Base-by-base conservation (phyloP, 2,329 filamentous ascomycete species). In the Massarina eburnea region DNA sequence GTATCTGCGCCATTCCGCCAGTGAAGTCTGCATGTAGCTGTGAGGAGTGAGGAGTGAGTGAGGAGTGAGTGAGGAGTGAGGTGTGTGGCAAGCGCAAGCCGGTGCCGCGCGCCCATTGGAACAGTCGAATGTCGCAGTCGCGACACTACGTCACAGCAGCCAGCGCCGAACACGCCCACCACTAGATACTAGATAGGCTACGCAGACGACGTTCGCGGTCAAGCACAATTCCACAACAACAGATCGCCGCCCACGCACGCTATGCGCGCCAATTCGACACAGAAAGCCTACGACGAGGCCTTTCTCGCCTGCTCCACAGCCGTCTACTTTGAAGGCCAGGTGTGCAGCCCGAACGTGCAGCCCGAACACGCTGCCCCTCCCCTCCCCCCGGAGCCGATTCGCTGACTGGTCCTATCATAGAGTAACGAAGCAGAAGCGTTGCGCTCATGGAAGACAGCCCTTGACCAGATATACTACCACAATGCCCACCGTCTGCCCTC, bases 231-330 rank as follows among this genome's bases (percentile, higher is more conserved):
- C 6, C 27, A 7, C 6, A 14, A 30, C 27, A 14, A 14, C 27
- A 30, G 4, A 30, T 8, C n/a, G 32, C n/a, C n/a, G 32, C 32
- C 15, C 14, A 15, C 20, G 42, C 40, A 32, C 21, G 39, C 29
- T 15, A 80, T 80, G 74, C 76, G 78, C 65, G 75, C 76, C 69
- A 84, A 83, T 66, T 84, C 84, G 52, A 83, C 96, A 71, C 92
- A 97, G 75, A 96, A 96, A 80, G 95, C 91, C 45, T 97, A 97
- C 74, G 92, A 97, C 75, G 91, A 97, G 71, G 91, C 88, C 71
- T 96, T 96, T 73, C 75, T 96, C 60, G 91, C 87, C 66, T 96
- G 91, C 73, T 96, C 91, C 12, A 97, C 91, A 1, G 92, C 92
- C 30, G 89, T 96, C 42, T 96, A 96, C 74, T 96, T 96, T 71